Evolutionary conservation across 495 filamentous ascomycete genomes (phyloP).

Genomic region (Thozetella sp.): DNA sequence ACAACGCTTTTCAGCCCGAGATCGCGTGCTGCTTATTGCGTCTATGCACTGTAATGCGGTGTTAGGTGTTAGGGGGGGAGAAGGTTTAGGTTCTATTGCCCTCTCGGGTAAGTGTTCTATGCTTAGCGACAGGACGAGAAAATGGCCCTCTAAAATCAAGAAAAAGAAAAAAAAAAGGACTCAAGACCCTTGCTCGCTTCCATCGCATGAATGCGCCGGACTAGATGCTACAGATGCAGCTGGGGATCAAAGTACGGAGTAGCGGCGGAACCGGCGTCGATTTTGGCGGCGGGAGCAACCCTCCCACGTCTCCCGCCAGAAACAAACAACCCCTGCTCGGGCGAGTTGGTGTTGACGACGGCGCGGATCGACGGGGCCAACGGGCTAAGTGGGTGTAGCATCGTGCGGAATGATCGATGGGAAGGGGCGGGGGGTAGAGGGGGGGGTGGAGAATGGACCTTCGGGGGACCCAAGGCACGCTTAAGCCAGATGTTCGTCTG

Average conservation of each 20-base stretch:
- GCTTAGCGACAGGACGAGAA: not conserved
- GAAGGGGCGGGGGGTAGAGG: not conserved
- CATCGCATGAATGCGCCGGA: not conserved
- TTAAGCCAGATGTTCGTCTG: not conserved
- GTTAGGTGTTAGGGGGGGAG: not conserved
- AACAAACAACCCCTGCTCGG: not conserved
- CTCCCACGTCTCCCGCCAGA: not conserved
- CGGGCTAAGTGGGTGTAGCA: not conserved
- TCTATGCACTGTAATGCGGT: not conserved
- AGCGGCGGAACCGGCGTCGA: not conserved
- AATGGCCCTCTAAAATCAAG: slow-evolving; percentile 6
- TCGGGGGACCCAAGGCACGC: not conserved
- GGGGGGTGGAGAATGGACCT: not conserved
- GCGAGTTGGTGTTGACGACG: not conserved
- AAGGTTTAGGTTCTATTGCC: not conserved
- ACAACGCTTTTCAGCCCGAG: too few relatives aligned
- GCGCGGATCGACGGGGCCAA: not conserved
- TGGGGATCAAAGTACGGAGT: slow-evolving; percentile 3
- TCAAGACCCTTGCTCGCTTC: too few relatives aligned
- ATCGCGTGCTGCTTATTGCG: too few relatives aligned
- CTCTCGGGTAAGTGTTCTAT: too few relatives aligned
- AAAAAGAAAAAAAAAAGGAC: slow-evolving; percentile 6
- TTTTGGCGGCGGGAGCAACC: not conserved
- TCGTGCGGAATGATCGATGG: too few relatives aligned
- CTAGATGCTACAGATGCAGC: not conserved